A percentile compares a stretch with the other conserved stretches of the same genome.
Evolutionary conservation across 108 stramenopile species (phyloP).

Genomic region (Skeletonema grethae): DNA sequence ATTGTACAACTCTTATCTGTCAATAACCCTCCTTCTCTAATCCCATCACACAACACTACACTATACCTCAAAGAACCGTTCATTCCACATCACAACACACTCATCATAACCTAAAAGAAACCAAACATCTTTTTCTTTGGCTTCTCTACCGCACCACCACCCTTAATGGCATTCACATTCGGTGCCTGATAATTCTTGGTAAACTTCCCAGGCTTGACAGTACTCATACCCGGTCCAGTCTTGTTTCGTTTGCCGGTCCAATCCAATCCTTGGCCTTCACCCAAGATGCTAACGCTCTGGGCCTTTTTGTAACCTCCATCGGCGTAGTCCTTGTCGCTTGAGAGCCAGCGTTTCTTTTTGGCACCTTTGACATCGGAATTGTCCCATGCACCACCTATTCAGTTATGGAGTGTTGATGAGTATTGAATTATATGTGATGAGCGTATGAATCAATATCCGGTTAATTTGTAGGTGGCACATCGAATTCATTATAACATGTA

Average conservation of each 20-base stretch:
- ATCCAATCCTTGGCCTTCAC: slow-evolving; percentile 72
- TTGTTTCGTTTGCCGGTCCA: slow-evolving; percentile 69
- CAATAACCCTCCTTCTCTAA: neutral
- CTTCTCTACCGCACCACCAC: slow-evolving; percentile 24
- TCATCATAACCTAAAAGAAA: slow-evolving; percentile 58
- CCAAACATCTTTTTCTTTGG: slow-evolving; percentile 75
- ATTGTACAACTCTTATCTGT: too few species aligned
- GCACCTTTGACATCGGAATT: slow-evolving; percentile 50
- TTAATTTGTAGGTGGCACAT: neutral
- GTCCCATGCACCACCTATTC: slow-evolving; percentile 47
- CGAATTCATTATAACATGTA: too few species aligned
- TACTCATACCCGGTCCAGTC: slow-evolving; percentile 27
- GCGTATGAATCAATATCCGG: too few species aligned
- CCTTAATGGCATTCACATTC: slow-evolving; percentile 61
- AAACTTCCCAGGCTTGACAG: slow-evolving; percentile 48
- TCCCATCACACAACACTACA: neutral
- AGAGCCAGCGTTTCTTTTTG: slow-evolving; percentile 41
- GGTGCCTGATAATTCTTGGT: slow-evolving; percentile 84
- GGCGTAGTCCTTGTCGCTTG: slow-evolving; percentile 62
- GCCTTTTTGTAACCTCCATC: slow-evolving; percentile 79
- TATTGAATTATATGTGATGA: too few species aligned
- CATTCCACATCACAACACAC: slow-evolving; percentile 71
- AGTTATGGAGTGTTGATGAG: neutral
- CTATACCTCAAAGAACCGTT: slow-evolving; percentile 59
- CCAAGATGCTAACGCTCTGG: slow-evolving; percentile 72